Conservation (phyloP, 177 flowering plant species). For the Vitis hybrid region DNA sequence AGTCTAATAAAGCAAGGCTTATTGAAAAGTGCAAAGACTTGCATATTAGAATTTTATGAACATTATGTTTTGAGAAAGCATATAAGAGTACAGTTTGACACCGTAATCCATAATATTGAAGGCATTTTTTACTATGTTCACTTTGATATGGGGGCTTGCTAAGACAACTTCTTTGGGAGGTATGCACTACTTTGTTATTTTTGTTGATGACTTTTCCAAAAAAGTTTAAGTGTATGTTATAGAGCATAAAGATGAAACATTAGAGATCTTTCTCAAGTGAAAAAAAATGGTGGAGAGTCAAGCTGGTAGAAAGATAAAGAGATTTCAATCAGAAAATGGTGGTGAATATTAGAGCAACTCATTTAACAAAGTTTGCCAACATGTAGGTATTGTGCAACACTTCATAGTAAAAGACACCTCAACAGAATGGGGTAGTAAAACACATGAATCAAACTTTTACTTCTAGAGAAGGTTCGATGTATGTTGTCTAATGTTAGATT, state of each 20-base stretch:
- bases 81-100: constrained; percentile 14
- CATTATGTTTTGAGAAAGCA: constrained; percentile 14
- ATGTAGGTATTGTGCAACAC: background rate
- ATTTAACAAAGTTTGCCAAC: constrained; percentile 1
- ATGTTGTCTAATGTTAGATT: too few relatives aligned
- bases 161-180: background rate
- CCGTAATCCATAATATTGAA: background rate
- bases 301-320: constrained; percentile 16
- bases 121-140: constrained; percentile 8
- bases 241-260: constrained; percentile 4
- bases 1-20: constrained; percentile 7
- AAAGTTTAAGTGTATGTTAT: background rate
- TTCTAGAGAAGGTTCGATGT: background rate
- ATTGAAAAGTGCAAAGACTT: constrained; percentile 9
- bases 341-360: constrained; percentile 19
- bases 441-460: background rate
- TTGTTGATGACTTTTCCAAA: constrained; percentile 1
- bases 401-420: background rate
- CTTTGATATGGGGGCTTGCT: constrained; percentile 10
- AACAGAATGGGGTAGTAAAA: background rate
- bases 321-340: constrained; percentile 10
- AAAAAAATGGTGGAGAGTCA: constrained; percentile 23
- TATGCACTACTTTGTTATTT: background rate
- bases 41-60: constrained; percentile 14
- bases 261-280: constrained; percentile 16